Evolutionary conservation across 2,329 filamentous ascomycete species (phyloP), one percentile per base, ranked within the genome.

Genomic region (Microsporum ferrugineum): DNA sequence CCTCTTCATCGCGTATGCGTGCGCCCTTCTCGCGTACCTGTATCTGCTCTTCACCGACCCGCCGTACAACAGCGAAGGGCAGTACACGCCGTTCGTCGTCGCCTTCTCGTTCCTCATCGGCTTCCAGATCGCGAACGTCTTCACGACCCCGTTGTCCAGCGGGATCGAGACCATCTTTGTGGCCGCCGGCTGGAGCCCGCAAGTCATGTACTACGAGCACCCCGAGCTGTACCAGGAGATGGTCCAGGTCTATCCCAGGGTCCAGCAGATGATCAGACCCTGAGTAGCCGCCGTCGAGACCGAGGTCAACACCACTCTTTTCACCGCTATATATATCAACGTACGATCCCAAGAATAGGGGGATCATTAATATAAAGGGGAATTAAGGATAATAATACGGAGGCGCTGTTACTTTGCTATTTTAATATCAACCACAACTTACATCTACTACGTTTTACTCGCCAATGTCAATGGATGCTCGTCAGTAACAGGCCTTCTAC

Each of bases 141-240:
- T 96, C 75, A 88, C 92, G 38, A 92, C 89, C 0, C 92, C 92
- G 0, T 79, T 97, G 61, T 86, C 86, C 65, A 91, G 87, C 68
- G 92, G 92, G n/a, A 84, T 95, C 64, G 88, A 95, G 66, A 95
- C 91, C 0, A 88, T 96, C 63, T 96, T 96, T 68, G 89, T 96
- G 0, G 91, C 89, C 1, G 80, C 80, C 72, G 83, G 81, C 1
- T 85, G 82, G 82, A 82, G 84, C 71, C 82, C 82, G 6, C 73
- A 78, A 60, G 88, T 92, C 6, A 77, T 96, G 77, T 87, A 90
- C 71, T 79, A 83, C 47, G 86, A 94, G 61, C 91, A 96, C 72
- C 84, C 86, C 0, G 89, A 95, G 63, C 75, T 97, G 55, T 96
- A 55, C 5, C 10, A 55, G 3, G 49, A 55, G 49, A 55, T 55